Evolutionary conservation across 2,329 filamentous ascomycete species (phyloP), one percentile per base, ranked within the genome.

Genomic region (Coniochaeta sp.): DNA sequence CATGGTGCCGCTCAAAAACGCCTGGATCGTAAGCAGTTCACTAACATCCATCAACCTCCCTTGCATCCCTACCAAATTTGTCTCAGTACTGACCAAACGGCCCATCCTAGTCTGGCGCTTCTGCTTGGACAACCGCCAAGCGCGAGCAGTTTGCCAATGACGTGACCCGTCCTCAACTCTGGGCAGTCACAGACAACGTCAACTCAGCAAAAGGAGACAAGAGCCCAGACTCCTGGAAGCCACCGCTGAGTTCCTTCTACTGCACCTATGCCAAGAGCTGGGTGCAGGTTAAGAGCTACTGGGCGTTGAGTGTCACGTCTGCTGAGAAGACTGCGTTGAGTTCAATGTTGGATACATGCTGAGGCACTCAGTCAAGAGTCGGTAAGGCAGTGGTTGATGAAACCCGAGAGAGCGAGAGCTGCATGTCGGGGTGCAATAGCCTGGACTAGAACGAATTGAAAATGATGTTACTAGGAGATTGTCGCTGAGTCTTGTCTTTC

Each of bases 241-340:
- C 89, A 14, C 81, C 87, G 0, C 75, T 90, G 62, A 67, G 77
- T 71, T 81, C 74, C 64, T 93, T 90, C 75, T 83, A 90, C 72
- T 95, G 91, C 81, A 88, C 83, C 31, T 95, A 96, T 69, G 88
- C 90, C 16, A 81, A 83, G 70, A 85, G 87, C 70, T 96, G 88
- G 87, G 81, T 93, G 44, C 81, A 85, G 68, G 90, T 96, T 66
- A 96, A 95, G 84, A 83, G 79, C 67, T 83, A 85, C 67, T 95
- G 89, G 71, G 72, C 71, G 1, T 74, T 96, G 65, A 88, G 82
- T 17, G 77, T 95, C 62, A 93, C 88, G 1, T 78, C 77, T 55
- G 84, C 83, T 0, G 90, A 96, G 81, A 91, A 90, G 80, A 74
- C 74, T 17, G 88, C 89, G 0, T 73, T 93, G 63, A 76, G 75